Conservation (phyloP, 2,329 filamentous ascomycete genomes). For the Beauveria varroae region DNA sequence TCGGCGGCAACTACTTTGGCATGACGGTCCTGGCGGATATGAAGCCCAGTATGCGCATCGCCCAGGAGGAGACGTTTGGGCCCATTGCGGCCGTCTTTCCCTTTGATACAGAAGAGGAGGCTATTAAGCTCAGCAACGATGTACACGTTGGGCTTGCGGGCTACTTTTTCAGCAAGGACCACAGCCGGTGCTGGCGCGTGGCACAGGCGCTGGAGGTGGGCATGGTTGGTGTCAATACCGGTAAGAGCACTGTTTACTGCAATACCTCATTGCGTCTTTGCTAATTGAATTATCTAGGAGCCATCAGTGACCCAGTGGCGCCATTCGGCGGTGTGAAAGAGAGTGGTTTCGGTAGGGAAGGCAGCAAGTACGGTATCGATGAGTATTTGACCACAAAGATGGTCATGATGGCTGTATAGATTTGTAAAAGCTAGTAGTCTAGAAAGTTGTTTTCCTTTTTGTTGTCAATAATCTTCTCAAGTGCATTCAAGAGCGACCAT, state of each 20-base stretch:
- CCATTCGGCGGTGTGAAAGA: constrained; percentile 29
- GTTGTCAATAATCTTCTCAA: too few species aligned
- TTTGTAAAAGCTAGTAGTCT: too few species aligned
- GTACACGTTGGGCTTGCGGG: constrained; percentile 30
- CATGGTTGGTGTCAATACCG: constrained; percentile 55
- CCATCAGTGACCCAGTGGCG: constrained; percentile 36
- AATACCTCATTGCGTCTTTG: neutral
- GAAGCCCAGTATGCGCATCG: constrained; percentile 14
- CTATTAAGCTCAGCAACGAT: constrained; percentile 42
- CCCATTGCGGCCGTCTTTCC: constrained; percentile 33
- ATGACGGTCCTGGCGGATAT: constrained; percentile 59
- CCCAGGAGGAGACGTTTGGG: constrained; percentile 21
- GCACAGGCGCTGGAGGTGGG: constrained; percentile 51
- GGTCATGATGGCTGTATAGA: constrained; percentile 19
- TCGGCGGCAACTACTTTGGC: constrained; percentile 60
- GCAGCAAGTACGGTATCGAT: constrained; percentile 66
- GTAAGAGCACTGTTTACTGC: neutral
- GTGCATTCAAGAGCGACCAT: too few species aligned
- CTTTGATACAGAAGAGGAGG: constrained; percentile 44
- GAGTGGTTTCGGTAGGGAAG: constrained; percentile 32
- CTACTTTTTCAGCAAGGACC: constrained; percentile 22
- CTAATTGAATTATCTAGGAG: constrained; percentile 32
- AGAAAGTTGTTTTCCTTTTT: too few species aligned
- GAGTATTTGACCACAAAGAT: constrained; percentile 73
- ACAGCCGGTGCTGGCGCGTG: constrained; percentile 31